Evolutionary conservation across 2,329 filamentous ascomycete genomes (phyloP).

Genomic region (Colletotrichum nymphaeae): DNA sequence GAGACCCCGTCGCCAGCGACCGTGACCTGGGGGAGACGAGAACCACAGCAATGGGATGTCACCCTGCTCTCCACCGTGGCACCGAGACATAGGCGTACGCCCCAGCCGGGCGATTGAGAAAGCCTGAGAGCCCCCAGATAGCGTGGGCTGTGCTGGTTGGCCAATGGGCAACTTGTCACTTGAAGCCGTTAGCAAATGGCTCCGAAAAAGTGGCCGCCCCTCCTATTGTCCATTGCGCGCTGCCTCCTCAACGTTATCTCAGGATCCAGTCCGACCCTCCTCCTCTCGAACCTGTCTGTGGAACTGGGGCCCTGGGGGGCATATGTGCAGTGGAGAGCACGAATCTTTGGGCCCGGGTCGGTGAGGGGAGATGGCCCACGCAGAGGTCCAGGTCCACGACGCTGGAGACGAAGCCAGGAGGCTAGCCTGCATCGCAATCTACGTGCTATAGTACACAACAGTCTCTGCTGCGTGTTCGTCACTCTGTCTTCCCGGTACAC

Average conservation of each 20-base stretch:
- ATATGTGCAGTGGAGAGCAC: conserved; percentile 20
- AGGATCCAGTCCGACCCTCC: conserved; percentile 10
- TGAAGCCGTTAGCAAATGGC: conserved; percentile 35
- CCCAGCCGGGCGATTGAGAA: conserved; percentile 27
- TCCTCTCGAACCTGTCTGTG: conserved; percentile 27
- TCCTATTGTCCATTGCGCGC: conserved; percentile 11
- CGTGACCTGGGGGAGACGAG: conserved; percentile 3
- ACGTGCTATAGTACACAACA: not conserved
- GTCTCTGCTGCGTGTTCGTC: not conserved
- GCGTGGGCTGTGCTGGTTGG: conserved; percentile 29
- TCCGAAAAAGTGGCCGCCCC: conserved; percentile 30
- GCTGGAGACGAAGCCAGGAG: conserved; percentile 2
- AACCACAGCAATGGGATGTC: conserved; percentile 16
- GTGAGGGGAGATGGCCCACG: conserved; percentile 14
- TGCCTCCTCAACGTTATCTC: conserved; percentile 30
- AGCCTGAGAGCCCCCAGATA: conserved; percentile 25
- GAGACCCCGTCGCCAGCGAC: not conserved
- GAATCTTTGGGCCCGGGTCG: conserved; percentile 17
- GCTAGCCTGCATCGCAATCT: not conserved
- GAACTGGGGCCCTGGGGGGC: not conserved
- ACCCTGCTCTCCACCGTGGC: conserved; percentile 14
- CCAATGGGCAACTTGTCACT: conserved; percentile 28
- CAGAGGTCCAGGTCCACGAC: conserved; percentile 13
- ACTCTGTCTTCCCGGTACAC: not conserved
- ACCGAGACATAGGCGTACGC: conserved; percentile 1